Conservation (phyloP, 371 early-diverging fungal species). For the Mucor racemosus region DNA sequence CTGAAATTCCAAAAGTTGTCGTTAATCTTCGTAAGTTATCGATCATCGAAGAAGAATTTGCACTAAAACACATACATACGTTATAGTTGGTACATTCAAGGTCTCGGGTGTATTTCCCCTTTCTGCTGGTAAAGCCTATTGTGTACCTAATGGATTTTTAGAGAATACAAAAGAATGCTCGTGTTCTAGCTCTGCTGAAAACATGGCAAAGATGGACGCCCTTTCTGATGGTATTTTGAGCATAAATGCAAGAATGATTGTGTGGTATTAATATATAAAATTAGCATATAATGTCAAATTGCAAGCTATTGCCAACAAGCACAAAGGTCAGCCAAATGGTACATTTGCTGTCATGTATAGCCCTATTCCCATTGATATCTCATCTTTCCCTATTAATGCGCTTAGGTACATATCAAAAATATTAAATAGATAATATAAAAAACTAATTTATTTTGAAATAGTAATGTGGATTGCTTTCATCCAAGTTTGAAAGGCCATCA, state of each 20-base stretch:
- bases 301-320: slow-evolving; percentile 21
- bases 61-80: no score
- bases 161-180: slow-evolving; percentile 23
- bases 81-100: slow-evolving; percentile 29
- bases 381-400: slow-evolving; percentile 29
- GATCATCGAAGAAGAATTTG: neutral
- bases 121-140: slow-evolving; percentile 20
- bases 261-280: slow-evolving; percentile 21
- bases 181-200: slow-evolving; percentile 18
- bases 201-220: slow-evolving; percentile 24
- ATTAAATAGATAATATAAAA: neutral
- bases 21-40: slow-evolving; percentile 26
- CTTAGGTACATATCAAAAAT: slow-evolving; percentile 19
- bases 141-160: slow-evolving; percentile 14
- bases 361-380: slow-evolving; percentile 26
- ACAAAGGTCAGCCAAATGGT: slow-evolving; percentile 12
- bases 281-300: slow-evolving; percentile 14
- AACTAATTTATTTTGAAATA: neutral
- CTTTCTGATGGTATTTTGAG: slow-evolving; percentile 12
- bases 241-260: neutral
- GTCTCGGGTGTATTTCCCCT: slow-evolving; percentile 23
- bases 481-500: slow-evolving; percentile 28
- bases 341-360: slow-evolving; percentile 35
- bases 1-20: slow-evolving; percentile 26
- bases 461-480: slow-evolving; percentile 23